Conservation (phyloP, 345 rosid genomes). For the Populus ilicifolia region DNA sequence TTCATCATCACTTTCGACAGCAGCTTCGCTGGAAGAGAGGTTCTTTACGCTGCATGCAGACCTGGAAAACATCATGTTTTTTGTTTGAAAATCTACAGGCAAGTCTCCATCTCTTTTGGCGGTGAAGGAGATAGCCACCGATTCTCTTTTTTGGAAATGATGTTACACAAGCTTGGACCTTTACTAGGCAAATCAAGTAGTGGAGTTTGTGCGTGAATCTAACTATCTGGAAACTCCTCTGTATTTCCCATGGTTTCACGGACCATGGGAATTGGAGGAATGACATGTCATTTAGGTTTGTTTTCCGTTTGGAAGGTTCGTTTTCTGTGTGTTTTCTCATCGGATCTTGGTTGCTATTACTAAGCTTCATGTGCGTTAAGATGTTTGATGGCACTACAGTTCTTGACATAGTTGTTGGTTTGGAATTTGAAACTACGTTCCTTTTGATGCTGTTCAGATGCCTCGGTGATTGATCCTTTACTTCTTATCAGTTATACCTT, state of each 20-base stretch:
- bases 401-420: background rate
- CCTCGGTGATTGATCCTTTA: background rate
- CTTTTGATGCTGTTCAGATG: background rate
- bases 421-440: background rate
- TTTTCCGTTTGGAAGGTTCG: background rate
- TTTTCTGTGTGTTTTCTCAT: background rate
- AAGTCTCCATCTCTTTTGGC: background rate
- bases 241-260: background rate
- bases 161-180: conserved; percentile 36
- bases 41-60: conserved; percentile 51
- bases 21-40: conserved; percentile 39
- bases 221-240: conserved; percentile 26
- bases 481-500: background rate
- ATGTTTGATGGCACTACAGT: background rate
- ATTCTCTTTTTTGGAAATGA: conserved; percentile 26
- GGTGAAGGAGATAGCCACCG: conserved; percentile 2
- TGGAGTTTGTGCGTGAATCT: conserved; percentile 79
- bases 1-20: conserved; percentile 37
- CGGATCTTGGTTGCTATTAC: background rate
- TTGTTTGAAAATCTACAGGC: conserved; percentile 39
- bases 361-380: background rate
- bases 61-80: conserved; percentile 67
- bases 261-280: background rate
- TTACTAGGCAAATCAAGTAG: conserved; percentile 14
- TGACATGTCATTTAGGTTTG: background rate